Conservation (phyloP, 306 rosid genomes). For the Cicer arietinum region DNA sequence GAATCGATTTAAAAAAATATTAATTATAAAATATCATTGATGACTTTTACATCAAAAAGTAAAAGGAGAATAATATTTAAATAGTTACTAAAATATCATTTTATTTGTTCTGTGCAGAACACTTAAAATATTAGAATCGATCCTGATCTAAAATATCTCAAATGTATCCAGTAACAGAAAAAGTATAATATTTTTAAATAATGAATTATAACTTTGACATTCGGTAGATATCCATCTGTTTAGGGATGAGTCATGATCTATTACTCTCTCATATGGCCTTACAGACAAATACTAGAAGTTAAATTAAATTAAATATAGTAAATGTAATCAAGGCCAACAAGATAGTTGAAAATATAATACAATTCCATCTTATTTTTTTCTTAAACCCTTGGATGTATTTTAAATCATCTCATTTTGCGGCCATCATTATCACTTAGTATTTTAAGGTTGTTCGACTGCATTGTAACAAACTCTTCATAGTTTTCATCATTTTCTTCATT, state of each 20-base stretch:
- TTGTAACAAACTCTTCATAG: slow-evolving; percentile 46
- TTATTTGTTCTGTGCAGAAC: too few species aligned
- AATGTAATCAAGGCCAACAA: slow-evolving; percentile 5
- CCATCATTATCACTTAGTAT: slow-evolving; percentile 38
- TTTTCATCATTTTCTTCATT: slow-evolving; percentile 47
- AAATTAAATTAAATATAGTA: slow-evolving; percentile 10
- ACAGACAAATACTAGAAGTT: background rate
- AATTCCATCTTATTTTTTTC: slow-evolving; percentile 28
- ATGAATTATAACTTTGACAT: background rate
- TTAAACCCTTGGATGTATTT: background rate
- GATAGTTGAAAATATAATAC: slow-evolving; percentile 22
- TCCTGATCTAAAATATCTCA: too few species aligned
- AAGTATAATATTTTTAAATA: too few species aligned
- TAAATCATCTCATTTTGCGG: slow-evolving; percentile 52
- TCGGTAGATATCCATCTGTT: slow-evolving; percentile 1
- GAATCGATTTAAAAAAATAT: too few species aligned
- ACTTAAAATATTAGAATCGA: too few species aligned
- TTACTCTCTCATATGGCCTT: background rate
- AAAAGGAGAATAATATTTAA: too few species aligned
- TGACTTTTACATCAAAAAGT: too few species aligned
- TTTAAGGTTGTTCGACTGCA: slow-evolving; percentile 44
- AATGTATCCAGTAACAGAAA: too few species aligned
- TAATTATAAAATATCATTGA: too few species aligned
- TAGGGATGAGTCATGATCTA: slow-evolving; percentile 22
- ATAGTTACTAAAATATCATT: too few species aligned